Conservation (phyloP, 495 filamentous ascomycete species). For the Aspergillus hancockii region DNA sequence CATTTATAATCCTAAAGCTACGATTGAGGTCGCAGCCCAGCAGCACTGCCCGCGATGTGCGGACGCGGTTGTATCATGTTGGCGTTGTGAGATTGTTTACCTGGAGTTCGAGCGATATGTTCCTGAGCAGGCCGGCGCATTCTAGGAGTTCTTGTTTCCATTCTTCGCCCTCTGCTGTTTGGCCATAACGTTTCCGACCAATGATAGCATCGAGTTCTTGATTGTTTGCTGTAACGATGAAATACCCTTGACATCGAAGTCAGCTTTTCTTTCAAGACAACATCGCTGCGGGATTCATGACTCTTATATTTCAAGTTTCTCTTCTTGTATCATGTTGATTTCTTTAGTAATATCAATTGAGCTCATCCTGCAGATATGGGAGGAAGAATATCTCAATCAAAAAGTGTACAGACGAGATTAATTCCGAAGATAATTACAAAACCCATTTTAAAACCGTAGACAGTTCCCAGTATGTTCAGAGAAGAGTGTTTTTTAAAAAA, state of each 20-base stretch:
- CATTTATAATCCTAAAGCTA: slow-evolving; percentile 4
- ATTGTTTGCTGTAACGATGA: slow-evolving; percentile 17
- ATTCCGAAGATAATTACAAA: neutral
- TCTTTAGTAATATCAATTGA: neutral
- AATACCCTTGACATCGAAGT: slow-evolving; percentile 12
- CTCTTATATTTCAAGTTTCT: neutral
- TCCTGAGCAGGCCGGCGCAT: slow-evolving; percentile 25
- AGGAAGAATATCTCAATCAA: neutral
- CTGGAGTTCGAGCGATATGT: slow-evolving; percentile 18
- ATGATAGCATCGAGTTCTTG: slow-evolving; percentile 2
- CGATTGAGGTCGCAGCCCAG: slow-evolving; percentile 5
- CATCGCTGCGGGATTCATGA: neutral
- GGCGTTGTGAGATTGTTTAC: slow-evolving; percentile 16
- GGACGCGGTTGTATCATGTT: neutral
- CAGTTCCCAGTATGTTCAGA: slow-evolving; percentile 40
- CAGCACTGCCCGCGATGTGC: slow-evolving; percentile 1
- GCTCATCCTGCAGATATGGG: neutral
- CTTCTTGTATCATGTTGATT: neutral
- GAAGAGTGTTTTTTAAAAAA: slow-evolving; percentile 40
- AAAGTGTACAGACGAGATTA: neutral
- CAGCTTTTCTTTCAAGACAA: neutral
- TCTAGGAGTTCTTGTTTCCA: slow-evolving; percentile 23
- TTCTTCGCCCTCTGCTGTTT: slow-evolving; percentile 5
- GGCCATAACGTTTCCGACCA: neutral
- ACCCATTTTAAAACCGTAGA: slow-evolving; percentile 8